Base-by-base conservation (phyloP, 179 eudicot species). In the Pouteria campechiana region DNA sequence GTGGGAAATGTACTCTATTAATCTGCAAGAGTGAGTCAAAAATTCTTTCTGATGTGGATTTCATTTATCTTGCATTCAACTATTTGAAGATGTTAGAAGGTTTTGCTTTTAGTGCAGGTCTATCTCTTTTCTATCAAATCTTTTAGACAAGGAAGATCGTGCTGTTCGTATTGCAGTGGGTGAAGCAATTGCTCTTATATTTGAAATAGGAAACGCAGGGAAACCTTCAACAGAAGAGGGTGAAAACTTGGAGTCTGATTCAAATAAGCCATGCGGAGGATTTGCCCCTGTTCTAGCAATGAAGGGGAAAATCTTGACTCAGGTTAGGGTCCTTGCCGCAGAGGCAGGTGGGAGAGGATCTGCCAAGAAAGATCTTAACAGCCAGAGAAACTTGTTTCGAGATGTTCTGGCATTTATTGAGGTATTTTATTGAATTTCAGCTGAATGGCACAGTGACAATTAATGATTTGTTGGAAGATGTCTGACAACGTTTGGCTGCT, bases 261-360 rank as follows among this genome's bases (percentile, higher is more conserved):
- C 47, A 22, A 61, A 23, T 5, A 30, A 43, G 13, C 52, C 50
- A 17, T 33, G 56, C 1, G 51, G 60, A 50, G 80, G 70, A 35
- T 49, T 70, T 25, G 33, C 42, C 7, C 79, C 68, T 44, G 57
- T 90, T 32, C 81, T 61, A 35, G 94, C 90, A 12, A 46, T 82
- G 36, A 74, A 56, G 67, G 61, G 42, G 1, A 90, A 86, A 73
- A 58, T 86, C 15, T 18, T 86, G 14, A 79, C 59, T 68, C 98
- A 86, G 70, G 87, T 86, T 5, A 60, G 68, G 37, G 55, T 48
- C 61, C 98, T 90, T 54, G 75, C 96, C 17, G 50, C 71, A 0
- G 98, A 90, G 64, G 96, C 96, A 6, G 94, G 78, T 34, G 96
- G 98, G 4, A 86, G 79, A 71, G 98, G 98, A 21, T 57, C 90